A percentile compares a stretch with the other conserved stretches of the same genome.
These are phyloP conservation scores for Rhodosorus marinus DNA, from an alignment of 23 red algal species.

Conservation along the genomic window DNA sequence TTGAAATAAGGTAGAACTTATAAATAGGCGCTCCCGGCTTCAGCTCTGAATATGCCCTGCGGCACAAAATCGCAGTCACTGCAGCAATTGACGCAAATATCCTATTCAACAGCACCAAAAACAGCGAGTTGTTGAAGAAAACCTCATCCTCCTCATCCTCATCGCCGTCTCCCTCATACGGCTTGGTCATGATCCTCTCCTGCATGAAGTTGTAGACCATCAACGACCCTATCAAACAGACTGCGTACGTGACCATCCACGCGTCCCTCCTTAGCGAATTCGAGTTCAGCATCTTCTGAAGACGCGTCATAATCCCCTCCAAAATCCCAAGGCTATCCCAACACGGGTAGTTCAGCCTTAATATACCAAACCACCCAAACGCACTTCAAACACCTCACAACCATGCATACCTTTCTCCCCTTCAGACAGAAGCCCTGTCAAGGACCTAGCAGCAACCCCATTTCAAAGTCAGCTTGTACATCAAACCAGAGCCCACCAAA, in stretches of 20 bases:
- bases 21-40: constrained; percentile 6
- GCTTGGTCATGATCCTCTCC: constrained; percentile 73
- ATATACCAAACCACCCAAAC: too few species aligned
- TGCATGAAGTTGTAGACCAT: constrained; percentile 54
- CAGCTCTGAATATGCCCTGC: constrained; percentile 8
- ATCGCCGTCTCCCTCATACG: constrained; percentile 4
- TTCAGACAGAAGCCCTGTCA: too few species aligned
- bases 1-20: constrained; percentile 32
- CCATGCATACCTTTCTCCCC: too few species aligned
- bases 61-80: constrained; percentile 2
- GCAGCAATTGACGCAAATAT: constrained; percentile 31
- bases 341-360: too few species aligned
- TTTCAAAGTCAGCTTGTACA: too few species aligned
- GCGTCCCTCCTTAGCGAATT: too few species aligned
- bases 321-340: too few species aligned
- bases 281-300: too few species aligned
- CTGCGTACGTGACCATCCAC: background rate
- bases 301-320: too few species aligned
- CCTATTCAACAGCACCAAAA: constrained; percentile 74
- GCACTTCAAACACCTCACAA: too few species aligned
- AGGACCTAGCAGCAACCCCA: too few species aligned
- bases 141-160: background rate
- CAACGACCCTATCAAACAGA: constrained; percentile 11
- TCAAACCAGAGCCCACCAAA: too few species aligned
- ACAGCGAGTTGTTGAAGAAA: constrained; percentile 49